A percentile compares a stretch with the other conserved stretches of the same genome.
These are phyloP conservation scores for Scytalidium sp. DNA, from an alignment of 2,329 filamentous ascomycete genomes.

Conservation along the genomic window DNA sequence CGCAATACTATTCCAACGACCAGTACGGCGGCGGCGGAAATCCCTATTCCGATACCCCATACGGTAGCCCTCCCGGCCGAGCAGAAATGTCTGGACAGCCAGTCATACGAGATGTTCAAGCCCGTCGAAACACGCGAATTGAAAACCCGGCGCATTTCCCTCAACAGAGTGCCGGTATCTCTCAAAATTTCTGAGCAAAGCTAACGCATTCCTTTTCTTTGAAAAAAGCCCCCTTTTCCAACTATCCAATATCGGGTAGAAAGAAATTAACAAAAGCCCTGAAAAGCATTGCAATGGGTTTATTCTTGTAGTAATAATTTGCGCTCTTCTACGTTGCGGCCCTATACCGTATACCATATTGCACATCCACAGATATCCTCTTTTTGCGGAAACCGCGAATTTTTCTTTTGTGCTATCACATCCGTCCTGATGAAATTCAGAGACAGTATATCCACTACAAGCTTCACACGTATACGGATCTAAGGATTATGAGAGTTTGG, in stretches of 20 bases:
- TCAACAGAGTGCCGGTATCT: slow-evolving; percentile 90
- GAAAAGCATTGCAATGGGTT: not conserved
- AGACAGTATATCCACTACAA: not conserved
- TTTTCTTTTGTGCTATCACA: not conserved
- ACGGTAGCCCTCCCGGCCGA: slow-evolving; percentile 31
- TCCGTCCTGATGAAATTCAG: not conserved
- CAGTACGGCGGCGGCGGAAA: slow-evolving; percentile 57
- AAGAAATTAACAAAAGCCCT: not conserved
- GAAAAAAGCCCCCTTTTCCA: not conserved
- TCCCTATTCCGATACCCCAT: slow-evolving; percentile 46
- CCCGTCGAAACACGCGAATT: slow-evolving; percentile 89
- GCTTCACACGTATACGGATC: not conserved
- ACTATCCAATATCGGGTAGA: not conserved
- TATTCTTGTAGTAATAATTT: not conserved
- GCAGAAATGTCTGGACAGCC: slow-evolving; percentile 59
- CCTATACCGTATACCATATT: not conserved
- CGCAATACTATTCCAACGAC: slow-evolving; percentile 46
- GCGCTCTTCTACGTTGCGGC: not conserved
- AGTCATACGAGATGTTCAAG: slow-evolving; percentile 89
- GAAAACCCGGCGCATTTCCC: slow-evolving; percentile 88
- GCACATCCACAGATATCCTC: not conserved
- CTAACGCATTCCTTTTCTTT: not conserved
- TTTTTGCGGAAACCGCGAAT: not conserved
- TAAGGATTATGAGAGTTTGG: not conserved
- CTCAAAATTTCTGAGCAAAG: slow-evolving; percentile 80